phyloP scores from a whole-genome alignment of 169 alveolate genomes.

The Blepharisma undulans region DNA sequence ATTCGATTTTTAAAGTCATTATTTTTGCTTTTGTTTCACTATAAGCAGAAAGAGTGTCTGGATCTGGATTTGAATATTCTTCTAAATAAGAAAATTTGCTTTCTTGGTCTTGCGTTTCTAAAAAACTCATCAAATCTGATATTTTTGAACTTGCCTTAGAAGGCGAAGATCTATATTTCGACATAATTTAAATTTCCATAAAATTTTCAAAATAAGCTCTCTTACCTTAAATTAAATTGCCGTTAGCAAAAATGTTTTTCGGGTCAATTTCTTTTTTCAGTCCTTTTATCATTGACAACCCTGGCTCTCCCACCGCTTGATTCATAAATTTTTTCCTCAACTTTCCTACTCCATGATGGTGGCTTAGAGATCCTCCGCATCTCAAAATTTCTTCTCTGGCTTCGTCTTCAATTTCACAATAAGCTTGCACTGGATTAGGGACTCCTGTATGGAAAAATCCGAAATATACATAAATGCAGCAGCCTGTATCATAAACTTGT shows the following conservation, averaged over 20 bases:
- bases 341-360: slow-evolving; percentile 90
- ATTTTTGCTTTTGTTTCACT: neutral
- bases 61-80: neutral
- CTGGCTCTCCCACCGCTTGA: slow-evolving; percentile 60
- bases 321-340: slow-evolving; percentile 73
- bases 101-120: neutral
- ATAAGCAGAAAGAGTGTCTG: neutral
- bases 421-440: slow-evolving; percentile 69
- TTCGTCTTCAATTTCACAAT: slow-evolving; percentile 76
- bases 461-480: slow-evolving; percentile 84
- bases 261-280: slow-evolving; percentile 70
- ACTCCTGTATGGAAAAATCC: slow-evolving; percentile 69
- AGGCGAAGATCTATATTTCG: neutral
- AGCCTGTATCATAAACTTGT: slow-evolving; percentile 86
- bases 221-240: slow-evolving; percentile 45
- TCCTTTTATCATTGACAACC: slow-evolving; percentile 52
- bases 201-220: neutral
- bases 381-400: slow-evolving; percentile 80
- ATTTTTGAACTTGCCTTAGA: neutral
- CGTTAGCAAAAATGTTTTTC: slow-evolving; percentile 62
- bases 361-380: slow-evolving; percentile 84
- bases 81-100: neutral
- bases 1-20: slow-evolving; percentile 21
- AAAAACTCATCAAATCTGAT: neutral
- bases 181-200: neutral